Base-by-base conservation (phyloP, 78 protist genomes). In the Polysphondylium violaceum region DNA sequence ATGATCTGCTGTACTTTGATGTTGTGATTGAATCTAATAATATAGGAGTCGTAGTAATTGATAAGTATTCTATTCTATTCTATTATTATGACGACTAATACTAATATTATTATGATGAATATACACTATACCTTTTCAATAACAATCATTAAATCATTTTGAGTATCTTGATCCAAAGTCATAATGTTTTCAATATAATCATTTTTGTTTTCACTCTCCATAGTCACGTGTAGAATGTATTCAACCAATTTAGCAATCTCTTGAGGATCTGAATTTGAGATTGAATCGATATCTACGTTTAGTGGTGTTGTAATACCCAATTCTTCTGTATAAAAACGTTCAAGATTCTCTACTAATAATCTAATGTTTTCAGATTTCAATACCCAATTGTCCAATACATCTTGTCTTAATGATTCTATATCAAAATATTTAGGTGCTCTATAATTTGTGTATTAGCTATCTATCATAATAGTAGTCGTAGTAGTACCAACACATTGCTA, bases 331-430 rank as follows among this genome's bases (percentile, higher is more conserved):
- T 29, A 83, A 27, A 43, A 83, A 19, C 40, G 44, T 59, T 83
- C 91, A 1, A 83, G 16, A 43, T 58, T 19, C 25, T 40, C 61
- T 31, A 83, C 35, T 11, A 83, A 36, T 29, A 2, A 58, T 31
- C 58, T 83, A 23, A 83, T 58, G 69, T 83, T 83, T 63, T 83
- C 91, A 43, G 76, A 63, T 59, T 43, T 67, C 12, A 83, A 69
- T 17, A 83, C 76, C 91, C 91, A 83, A 83, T 83, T 83, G 58
- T 83, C 91, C 44, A 55, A 36, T 16, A 40, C 63, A 67, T 79
- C 89, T 55, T 21, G 16, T 79, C 68, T 51, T 12, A 63, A 44
- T 41, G 41, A 41, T 14, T 58, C 36, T 41, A 29, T 35, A 40
- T 83, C 73, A 83, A 83, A 83, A 69, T 69, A 71, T 69, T 58